These are phyloP conservation scores for Aspergillus pseudoterreus DNA, from an alignment of 2,329 filamentous ascomycete genomes.

Conservation along the genomic window DNA sequence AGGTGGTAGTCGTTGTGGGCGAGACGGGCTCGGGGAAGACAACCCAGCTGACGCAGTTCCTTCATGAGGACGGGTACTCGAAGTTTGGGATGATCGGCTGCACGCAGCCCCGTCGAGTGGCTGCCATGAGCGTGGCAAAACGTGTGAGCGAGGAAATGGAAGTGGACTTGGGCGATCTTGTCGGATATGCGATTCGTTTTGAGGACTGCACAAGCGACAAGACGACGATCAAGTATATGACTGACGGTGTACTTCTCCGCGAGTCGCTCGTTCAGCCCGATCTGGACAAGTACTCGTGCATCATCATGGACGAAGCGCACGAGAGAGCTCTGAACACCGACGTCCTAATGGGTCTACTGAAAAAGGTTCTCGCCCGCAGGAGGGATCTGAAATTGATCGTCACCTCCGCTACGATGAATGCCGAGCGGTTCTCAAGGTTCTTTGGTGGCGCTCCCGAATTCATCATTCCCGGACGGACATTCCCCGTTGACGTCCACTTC, in stretches of 20 bases:
- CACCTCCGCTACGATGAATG: conserved; percentile 97
- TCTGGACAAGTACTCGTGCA: conserved; percentile 91
- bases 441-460: conserved; percentile 96
- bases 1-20: conserved; percentile 93
- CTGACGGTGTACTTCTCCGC: conserved; percentile 87
- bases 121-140: conserved; percentile 98
- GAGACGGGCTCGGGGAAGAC: conserved; percentile 98
- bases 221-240: conserved; percentile 98
- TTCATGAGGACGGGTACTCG: conserved; percentile 92
- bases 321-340: conserved; percentile 95
- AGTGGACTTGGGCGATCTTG: conserved; percentile 77
- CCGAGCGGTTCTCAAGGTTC: conserved; percentile 92
- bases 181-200: conserved; percentile 96
- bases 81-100: conserved; percentile 88
- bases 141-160: conserved; percentile 99
- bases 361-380: conserved; percentile 87
- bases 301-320: conserved; percentile 99
- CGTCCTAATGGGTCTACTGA: conserved; percentile 94
- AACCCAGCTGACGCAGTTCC: conserved; percentile 92
- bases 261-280: conserved; percentile 92
- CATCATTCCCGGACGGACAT: conserved; percentile 90
- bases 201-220: conserved; percentile 97
- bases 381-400: conserved; percentile 94
- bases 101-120: conserved; percentile 92
- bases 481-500: conserved; percentile 95